Base-by-base conservation (phyloP, 169 alveolate genomes). In the Theileria equi region DNA sequence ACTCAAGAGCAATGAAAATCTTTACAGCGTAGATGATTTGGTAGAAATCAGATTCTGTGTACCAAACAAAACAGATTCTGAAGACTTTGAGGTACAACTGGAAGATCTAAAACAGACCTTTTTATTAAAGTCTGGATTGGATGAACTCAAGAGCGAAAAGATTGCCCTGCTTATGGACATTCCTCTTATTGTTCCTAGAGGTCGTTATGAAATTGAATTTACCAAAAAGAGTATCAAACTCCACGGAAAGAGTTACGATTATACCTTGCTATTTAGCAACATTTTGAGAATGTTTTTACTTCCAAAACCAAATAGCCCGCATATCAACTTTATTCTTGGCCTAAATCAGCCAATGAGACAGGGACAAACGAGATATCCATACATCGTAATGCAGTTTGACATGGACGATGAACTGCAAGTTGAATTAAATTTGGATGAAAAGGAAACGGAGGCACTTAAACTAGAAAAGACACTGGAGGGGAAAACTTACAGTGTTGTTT, bases 281-380 rank as follows among this genome's bases (percentile, higher is more conserved):
- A 94, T 96, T 19, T 84, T 88, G 47, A 84, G 95, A 78, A 93
- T 94, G 85, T 92, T 95, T 78, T 88, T 96, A 26, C 95, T 96
- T 0, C 98, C 98, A 16, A 94, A 94, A 41, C 96, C 97, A 23
- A 96, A 95, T 67, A 93, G 96, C 36, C 92, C 93, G 10, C 96
- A 94, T 71, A 91, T 94, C 69, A 91, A 89, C 70, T 91, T 94
- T 62, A 89, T 96, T 28, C 79, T 96, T 3, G 93, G 96, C 34
- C 17, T 96, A 68, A 89, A 88, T 59, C 90, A 93, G 3, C 96
- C 98, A 26, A 83, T 96, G 89, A 92, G 97, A 47, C 98, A 95
- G 69, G 99, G 99, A 13, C 96, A 96, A 66, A 95, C 98, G 2
- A 84, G 90, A 19, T 96, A 96, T 71, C 97, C 98, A 32, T 96